These are phyloP conservation scores for Ustilago cynodontis DNA, from an alignment of 1,284 basidiomycete genomes.

Conservation along the genomic window DNA sequence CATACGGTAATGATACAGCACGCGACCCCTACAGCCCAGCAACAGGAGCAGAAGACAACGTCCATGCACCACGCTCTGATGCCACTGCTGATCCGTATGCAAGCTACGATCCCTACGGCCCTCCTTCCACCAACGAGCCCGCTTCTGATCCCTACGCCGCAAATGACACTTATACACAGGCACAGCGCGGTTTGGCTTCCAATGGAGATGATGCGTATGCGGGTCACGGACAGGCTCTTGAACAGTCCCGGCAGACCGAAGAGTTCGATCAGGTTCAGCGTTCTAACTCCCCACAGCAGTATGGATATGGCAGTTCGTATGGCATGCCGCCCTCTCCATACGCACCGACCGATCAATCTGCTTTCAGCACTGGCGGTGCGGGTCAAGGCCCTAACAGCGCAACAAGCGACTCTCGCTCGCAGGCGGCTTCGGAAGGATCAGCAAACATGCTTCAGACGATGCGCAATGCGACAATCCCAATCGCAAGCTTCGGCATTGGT, in stretches of 20 bases:
- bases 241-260: conserved; percentile 8
- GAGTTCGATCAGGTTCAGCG: conserved; percentile 27
- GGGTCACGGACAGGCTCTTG: not conserved
- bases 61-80: conserved; percentile 2
- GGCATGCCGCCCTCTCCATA: conserved; percentile 34
- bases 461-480: conserved; percentile 53
- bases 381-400: conserved; percentile 20
- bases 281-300: conserved; percentile 29
- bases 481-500: conserved; percentile 65
- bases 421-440: conserved; percentile 24
- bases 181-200: not conserved
- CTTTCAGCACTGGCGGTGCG: conserved; percentile 16
- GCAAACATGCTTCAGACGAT: conserved; percentile 59
- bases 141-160: conserved; percentile 20
- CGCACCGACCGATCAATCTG: conserved; percentile 33
- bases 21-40: conserved; percentile 20
- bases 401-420: conserved; percentile 25
- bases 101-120: conserved; percentile 20
- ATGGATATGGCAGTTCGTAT: conserved; percentile 15
- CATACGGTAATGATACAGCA: conserved; percentile 12
- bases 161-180: not conserved
- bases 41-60: conserved; percentile 9
- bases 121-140: conserved; percentile 11
- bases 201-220: conserved; percentile 10
- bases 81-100: conserved; percentile 8